Base-by-base conservation (phyloP, 169 alveolate species). In the Plasmodium knowlesi region DNA sequence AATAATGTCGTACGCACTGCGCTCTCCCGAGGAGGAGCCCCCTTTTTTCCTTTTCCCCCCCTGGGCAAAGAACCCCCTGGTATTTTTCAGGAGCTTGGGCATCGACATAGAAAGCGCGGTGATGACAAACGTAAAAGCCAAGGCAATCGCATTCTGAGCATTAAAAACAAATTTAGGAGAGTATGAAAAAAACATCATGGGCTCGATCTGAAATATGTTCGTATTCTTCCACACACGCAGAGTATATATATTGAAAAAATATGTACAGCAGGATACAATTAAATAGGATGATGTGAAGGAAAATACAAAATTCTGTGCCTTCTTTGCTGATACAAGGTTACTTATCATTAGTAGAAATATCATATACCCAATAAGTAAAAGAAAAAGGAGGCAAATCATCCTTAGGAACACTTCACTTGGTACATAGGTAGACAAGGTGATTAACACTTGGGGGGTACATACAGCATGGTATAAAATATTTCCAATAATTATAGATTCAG, bases 221-320 rank as follows among this genome's bases (percentile, higher is more conserved):
- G 67, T 88, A 78, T 39, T 3, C 32, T 61, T 67, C 32, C 41
- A 88, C 32, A 88, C 6, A 1, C 54, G 9, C 0, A 88, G 32
- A 25, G 72, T 1, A 16, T 79, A 79, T 0, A 88, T 22, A 41
- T 88, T 88, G 32, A 61, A 88, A 41, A 76, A 61, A 12, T 88
- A 88, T 19, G 90, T 22, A 78, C 34, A 54, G 53, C 70, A 72
- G 0, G 94, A 88, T 73, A 88, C 70, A 61, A 88, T 78, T 61
- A 88, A 78, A 88, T 88, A 88, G 0, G 94, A 79, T 4, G 94
- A 88, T 0, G 89, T 88, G 54, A 88, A 88, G 10, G 94, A 79
- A n/a, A 88, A 88, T 22, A 88, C 94, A 88, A 88, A 88, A 88
- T 88, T 79, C 25, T 88, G 94, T 32, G 83, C 86, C 82, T 79